A percentile compares a stretch with the other conserved stretches of the same genome.
These are phyloP conservation scores for Mucor piriformis DNA, from an alignment of 371 early-diverging fungal species.

Conservation along the genomic window DNA sequence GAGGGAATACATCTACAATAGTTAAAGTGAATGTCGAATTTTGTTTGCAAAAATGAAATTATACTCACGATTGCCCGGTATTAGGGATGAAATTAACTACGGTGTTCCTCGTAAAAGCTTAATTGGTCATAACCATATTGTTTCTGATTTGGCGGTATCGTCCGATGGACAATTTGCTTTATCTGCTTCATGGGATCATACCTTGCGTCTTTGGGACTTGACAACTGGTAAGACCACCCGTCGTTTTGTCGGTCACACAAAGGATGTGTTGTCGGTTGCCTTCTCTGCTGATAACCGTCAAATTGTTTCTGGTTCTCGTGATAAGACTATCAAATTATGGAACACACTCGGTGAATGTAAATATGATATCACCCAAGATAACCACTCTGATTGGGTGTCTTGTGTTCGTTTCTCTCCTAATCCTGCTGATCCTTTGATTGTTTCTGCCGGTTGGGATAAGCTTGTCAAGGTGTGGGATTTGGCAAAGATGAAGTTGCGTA, in stretches of 20 bases:
- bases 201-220: slow-evolving; percentile 96
- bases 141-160: slow-evolving; percentile 93
- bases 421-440: slow-evolving; percentile 92
- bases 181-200: slow-evolving; percentile 97
- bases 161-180: slow-evolving; percentile 95
- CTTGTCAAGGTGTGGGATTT: slow-evolving; percentile 99
- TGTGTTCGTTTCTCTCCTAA: slow-evolving; percentile 98
- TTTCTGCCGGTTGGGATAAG: slow-evolving; percentile 98
- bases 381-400: slow-evolving; percentile 96
- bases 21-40: slow-evolving; percentile 20
- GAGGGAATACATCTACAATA: slow-evolving; percentile 6
- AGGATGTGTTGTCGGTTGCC: slow-evolving; percentile 94
- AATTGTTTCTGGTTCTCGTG: slow-evolving; percentile 95
- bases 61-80: slow-evolving; percentile 34
- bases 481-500: slow-evolving; percentile 92
- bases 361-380: slow-evolving; percentile 87
- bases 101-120: slow-evolving; percentile 87
- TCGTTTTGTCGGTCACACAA: slow-evolving; percentile 92
- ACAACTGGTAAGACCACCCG: slow-evolving; percentile 88
- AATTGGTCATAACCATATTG: slow-evolving; percentile 95
- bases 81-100: slow-evolving; percentile 82
- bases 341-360: slow-evolving; percentile 98
- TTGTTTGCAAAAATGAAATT: slow-evolving; percentile 2
- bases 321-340: slow-evolving; percentile 98
- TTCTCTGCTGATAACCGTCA: slow-evolving; percentile 98